Base-by-base conservation (phyloP, 331 rosid species). In the Pyrus hybrid region DNA sequence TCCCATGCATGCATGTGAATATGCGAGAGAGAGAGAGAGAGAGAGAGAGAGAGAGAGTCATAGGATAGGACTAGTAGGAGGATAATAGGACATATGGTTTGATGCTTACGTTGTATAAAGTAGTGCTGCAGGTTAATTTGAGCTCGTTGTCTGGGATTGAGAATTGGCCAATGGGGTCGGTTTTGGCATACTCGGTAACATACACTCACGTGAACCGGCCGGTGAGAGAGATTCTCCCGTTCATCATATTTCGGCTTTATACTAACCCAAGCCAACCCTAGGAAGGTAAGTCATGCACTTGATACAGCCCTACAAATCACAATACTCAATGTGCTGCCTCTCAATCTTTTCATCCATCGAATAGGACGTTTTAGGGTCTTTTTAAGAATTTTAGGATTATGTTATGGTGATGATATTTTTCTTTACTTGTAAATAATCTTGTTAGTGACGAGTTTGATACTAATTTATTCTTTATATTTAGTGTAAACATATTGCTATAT, bases 271-370 rank as follows among this genome's bases (percentile, higher is more conserved):
- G 25, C 47, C 8, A 65, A 18, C 16, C 8, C 51, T 13, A 33
- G 29, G 74, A 70, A 29, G 75, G 65, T 32, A 13, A 71, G 75
- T 71, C 75, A 54, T 71, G 75, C 64, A 30, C 64, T 53, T 51
- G 29, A 6, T 3, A 71, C 49, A 12, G 18, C 49, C 45, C 47
- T 30, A 17, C 47, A 17, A 63, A 28, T 14, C n/a, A 28, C 47
- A 17, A 6, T 12, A 63, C 68, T 62, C 17, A 61, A 12, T 3
- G 67, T 61, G 65, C 65, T 61, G n/a, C 32, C 11, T 7, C 35
- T 63, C 14, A 6, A 8, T 57, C 29, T n/a, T 21, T 57, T 57
- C 63, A 57, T 51, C n/a, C 58, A 51, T 23, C 1, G 26, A 21
- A 8, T 22, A 21, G 13, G 26, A 21, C 63, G 13, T 57, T 57